Percentiles rank a stretch among this genome's conserved stretches.
phyloP scores from a whole-genome alignment of 2,329 filamentous ascomycete species.

The Ascochyta lentis region DNA sequence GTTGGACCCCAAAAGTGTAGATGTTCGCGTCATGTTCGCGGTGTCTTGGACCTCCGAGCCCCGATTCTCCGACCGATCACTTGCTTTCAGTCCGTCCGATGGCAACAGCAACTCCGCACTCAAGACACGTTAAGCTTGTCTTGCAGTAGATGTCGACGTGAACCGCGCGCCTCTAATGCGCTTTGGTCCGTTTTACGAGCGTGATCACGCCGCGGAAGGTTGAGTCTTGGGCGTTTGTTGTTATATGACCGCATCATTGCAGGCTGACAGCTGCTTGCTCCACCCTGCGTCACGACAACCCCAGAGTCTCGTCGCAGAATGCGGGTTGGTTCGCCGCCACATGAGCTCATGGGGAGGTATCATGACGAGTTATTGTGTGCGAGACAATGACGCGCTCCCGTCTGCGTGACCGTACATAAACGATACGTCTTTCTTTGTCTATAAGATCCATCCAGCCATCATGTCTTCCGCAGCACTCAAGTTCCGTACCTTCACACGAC shows the following conservation, averaged over 20 bases:
- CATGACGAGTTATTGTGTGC: constrained; percentile 5
- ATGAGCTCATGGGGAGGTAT: constrained; percentile 4
- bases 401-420: constrained; percentile 12
- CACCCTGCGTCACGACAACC: constrained; percentile 2
- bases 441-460: constrained; percentile 15
- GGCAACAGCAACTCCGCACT: background rate
- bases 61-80: constrained; percentile 3
- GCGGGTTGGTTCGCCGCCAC: constrained; percentile 6
- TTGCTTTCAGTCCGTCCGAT: background rate
- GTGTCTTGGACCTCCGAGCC: background rate
- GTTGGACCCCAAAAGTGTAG: background rate
- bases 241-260: constrained; percentile 18
- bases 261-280: constrained; percentile 3
- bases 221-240: background rate
- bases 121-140: background rate
- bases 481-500: constrained; percentile 27
- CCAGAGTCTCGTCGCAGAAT: constrained; percentile 2
- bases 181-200: background rate
- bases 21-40: constrained; percentile 11
- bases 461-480: constrained; percentile 31
- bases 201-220: background rate
- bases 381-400: constrained; percentile 2
- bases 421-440: constrained; percentile 5
- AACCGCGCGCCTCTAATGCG: background rate
- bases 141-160: constrained; percentile 5